phyloP scores from a whole-genome alignment of 2,329 filamentous ascomycete species.

The Paraconiothyrium brasiliense region DNA sequence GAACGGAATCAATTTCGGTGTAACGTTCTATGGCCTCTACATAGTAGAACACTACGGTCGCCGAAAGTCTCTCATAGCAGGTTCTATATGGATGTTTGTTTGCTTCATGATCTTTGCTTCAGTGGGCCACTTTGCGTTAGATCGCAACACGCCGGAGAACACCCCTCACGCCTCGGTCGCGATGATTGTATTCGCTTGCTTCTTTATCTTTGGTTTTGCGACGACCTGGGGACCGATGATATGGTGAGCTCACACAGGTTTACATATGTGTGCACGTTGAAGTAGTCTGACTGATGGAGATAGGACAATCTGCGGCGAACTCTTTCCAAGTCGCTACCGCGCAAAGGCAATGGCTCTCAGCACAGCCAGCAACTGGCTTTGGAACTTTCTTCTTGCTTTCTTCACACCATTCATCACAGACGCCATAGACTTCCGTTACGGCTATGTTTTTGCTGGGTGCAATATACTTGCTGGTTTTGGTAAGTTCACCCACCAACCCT shows the following conservation, averaged over 20 bases:
- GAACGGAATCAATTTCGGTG: conserved; percentile 57
- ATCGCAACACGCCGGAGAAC: conserved; percentile 40
- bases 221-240: conserved; percentile 73
- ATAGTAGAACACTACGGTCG: conserved; percentile 58
- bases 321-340: conserved; percentile 67
- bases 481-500: not conserved
- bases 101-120: conserved; percentile 66
- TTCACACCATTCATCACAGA: conserved; percentile 80
- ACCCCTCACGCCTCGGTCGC: conserved; percentile 54
- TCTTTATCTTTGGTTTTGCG: conserved; percentile 72
- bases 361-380: conserved; percentile 55
- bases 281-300: not conserved
- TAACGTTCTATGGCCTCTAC: conserved; percentile 56
- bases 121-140: conserved; percentile 55
- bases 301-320: conserved; percentile 67
- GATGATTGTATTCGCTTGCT: conserved; percentile 73
- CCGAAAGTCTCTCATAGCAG: conserved; percentile 55
- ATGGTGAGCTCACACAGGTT: conserved; percentile 56
- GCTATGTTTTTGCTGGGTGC: conserved; percentile 78
- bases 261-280: not conserved
- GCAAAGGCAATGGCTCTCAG: conserved; percentile 55
- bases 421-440: conserved; percentile 75
- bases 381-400: conserved; percentile 63
- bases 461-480: conserved; percentile 59
- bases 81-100: conserved; percentile 58